Evolutionary conservation across 2,329 filamentous ascomycete genomes (phyloP), one percentile per base, ranked within the genome.

Genomic region (Verticillium nubilum): DNA sequence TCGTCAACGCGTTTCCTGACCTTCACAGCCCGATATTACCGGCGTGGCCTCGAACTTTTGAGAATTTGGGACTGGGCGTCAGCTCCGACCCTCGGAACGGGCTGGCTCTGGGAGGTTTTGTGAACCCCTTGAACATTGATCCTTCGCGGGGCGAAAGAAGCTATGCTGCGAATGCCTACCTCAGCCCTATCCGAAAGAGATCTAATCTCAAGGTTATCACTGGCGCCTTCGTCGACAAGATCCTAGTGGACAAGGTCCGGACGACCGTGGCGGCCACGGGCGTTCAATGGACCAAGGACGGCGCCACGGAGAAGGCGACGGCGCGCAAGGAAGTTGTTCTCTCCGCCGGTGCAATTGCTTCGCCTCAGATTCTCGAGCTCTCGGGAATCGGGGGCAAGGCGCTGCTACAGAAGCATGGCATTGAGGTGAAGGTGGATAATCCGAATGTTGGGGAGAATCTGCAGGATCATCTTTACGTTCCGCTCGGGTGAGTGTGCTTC

Each of bases 281-380:
- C 1, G 65, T 69, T 17, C 37, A 63, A 3, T 62, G 56, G 25
- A 52, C 56, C 15, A 19, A 57, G 13, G 47, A 37, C 4, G 59
- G 47, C 5, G 58, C 50, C 13, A 56, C 50, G 1, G 56, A 55
- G 25, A 66, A 57, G 0, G 58, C 70, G 12, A 53, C 47, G 6
- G 72, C 71, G 0, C 61, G 60, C 0, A 63, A 69, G 57, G 86
- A 88, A 64, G 77, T 87, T 12, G 78, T 89, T 37, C 69, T 89
- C 2, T 80, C 80, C 4, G 84, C 84, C 0, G 86, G 86, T 0
- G 80, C 77, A 28, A 73, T 83, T 47, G 79, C 80, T 66, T 85
- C 81, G 10, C 86, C 80, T 5, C 84, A 81, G 69, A 73, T 85
- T 17, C 77, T 83, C n/a, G 85, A 88, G 63, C 72, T 87, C 2